Conservation (phyloP, 352 stramenopile species). For the Albugo laibachii region DNA sequence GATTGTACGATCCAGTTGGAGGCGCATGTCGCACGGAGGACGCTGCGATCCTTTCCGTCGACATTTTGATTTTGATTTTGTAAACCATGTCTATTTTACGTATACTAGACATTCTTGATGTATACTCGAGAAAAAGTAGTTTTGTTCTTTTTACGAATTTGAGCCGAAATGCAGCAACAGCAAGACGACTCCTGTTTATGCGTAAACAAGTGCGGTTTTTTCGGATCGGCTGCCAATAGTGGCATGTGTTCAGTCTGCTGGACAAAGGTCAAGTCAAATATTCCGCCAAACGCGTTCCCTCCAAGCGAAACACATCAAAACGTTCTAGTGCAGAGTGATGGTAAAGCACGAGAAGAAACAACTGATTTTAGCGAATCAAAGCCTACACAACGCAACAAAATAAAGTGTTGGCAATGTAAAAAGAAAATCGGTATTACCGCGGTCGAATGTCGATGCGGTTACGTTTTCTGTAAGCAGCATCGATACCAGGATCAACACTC, state of each 20-base stretch:
- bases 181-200: constrained; percentile 54
- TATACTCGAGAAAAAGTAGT: too few species aligned
- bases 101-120: background rate
- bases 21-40: too few species aligned
- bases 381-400: constrained; percentile 77
- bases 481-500: constrained; percentile 75
- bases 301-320: too few species aligned
- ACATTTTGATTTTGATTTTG: too few species aligned
- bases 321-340: too few species aligned
- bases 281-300: constrained; percentile 18
- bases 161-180: constrained; percentile 48
- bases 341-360: too few species aligned
- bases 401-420: constrained; percentile 81
- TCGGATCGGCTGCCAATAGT: constrained; percentile 37
- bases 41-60: too few species aligned
- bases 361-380: constrained; percentile 8
- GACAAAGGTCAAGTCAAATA: constrained; percentile 71
- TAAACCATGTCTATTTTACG: too few species aligned
- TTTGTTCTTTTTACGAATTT: too few species aligned
- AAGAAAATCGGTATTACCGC: constrained; percentile 82
- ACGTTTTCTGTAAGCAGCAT: constrained; percentile 73
- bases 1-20: too few species aligned
- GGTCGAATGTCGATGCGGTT: constrained; percentile 79
- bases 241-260: constrained; percentile 74
- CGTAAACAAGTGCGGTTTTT: constrained; percentile 59